Conservation (phyloP, 495 filamentous ascomycete species). For the Lepidopterella palustris region DNA sequence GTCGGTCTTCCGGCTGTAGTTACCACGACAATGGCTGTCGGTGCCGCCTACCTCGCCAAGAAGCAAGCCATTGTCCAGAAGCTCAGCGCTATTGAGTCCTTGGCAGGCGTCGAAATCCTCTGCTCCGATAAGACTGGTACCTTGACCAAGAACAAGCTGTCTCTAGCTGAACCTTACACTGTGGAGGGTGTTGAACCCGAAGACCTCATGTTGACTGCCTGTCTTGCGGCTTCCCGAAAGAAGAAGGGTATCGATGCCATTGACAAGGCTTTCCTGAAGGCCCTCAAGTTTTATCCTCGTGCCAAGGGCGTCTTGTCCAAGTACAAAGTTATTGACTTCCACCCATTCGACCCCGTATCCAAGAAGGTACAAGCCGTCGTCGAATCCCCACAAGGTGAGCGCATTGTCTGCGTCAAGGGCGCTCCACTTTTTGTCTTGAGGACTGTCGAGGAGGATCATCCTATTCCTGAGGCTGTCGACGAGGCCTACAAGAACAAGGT, state of each 20-base stretch:
- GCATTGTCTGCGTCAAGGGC: conserved; percentile 83
- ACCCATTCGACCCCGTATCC: conserved; percentile 87
- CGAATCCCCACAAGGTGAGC: conserved; percentile 71
- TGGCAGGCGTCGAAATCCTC: conserved; percentile 90
- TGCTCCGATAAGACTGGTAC: conserved; percentile 98
- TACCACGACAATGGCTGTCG: conserved; percentile 94
- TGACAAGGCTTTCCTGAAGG: conserved; percentile 88
- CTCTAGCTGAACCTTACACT: conserved; percentile 75
- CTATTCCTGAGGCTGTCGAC: conserved; percentile 64
- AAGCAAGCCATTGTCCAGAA: conserved; percentile 97
- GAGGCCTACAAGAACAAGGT: conserved; percentile 83
- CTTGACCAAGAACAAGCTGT: conserved; percentile 87
- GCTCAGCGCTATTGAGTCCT: conserved; percentile 87
- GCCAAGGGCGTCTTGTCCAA: conserved; percentile 67
- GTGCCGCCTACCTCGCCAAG: conserved; percentile 86
- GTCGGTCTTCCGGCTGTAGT: conserved; percentile 95
- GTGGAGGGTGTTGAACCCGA: conserved; percentile 70
- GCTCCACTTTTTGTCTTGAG: conserved; percentile 78
- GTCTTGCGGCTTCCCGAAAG: conserved; percentile 84
- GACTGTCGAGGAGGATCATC: conserved; percentile 75
- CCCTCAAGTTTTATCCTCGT: conserved; percentile 67
- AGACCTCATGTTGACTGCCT: conserved; percentile 86
- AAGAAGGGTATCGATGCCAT: conserved; percentile 94
- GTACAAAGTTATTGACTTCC: conserved; percentile 74
- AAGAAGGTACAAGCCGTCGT: conserved; percentile 88